A percentile compares a stretch with the other conserved stretches of the same genome.
These are phyloP conservation scores for Heterobasidion irregulare DNA, from an alignment of 1,284 basidiomycete species.

Conservation along the genomic window DNA sequence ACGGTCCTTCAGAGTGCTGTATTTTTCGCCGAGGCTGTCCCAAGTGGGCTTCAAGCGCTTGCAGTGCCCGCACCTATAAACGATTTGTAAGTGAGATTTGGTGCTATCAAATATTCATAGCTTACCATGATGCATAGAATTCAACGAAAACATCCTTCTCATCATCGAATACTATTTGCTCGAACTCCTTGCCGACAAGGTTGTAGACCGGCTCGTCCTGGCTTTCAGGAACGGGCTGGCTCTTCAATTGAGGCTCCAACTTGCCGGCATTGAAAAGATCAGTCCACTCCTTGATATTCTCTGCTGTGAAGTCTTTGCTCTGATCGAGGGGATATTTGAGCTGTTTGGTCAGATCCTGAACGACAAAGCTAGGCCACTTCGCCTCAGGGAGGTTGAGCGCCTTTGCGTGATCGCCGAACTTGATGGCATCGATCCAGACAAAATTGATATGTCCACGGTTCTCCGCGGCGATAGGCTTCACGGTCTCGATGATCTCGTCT, in stretches of 20 bases:
- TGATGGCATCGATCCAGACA: slow-evolving; percentile 96
- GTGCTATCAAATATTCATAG: neutral
- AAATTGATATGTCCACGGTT: slow-evolving; percentile 92
- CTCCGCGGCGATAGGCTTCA: slow-evolving; percentile 74
- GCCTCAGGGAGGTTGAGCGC: slow-evolving; percentile 81
- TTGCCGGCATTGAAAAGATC: slow-evolving; percentile 64
- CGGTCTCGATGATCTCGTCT: slow-evolving; percentile 56
- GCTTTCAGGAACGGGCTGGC: slow-evolving; percentile 75
- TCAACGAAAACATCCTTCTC: slow-evolving; percentile 95
- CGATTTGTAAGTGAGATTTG: slow-evolving; percentile 1
- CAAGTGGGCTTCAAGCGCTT: slow-evolving; percentile 94
- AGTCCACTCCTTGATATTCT: slow-evolving; percentile 55
- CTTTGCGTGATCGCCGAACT: slow-evolving; percentile 94
- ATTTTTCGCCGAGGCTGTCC: slow-evolving; percentile 88
- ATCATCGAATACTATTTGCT: slow-evolving; percentile 80
- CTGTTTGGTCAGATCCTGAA: slow-evolving; percentile 81
- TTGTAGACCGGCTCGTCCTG: slow-evolving; percentile 83
- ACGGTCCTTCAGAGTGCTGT: slow-evolving; percentile 68
- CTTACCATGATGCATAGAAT: slow-evolving; percentile 94
- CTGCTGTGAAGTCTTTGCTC: slow-evolving; percentile 47
- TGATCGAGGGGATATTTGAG: slow-evolving; percentile 90
- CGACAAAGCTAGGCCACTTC: slow-evolving; percentile 90
- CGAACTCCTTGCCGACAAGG: slow-evolving; percentile 88
- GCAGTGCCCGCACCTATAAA: slow-evolving; percentile 83
- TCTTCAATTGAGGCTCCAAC: slow-evolving; percentile 85